Evolutionary conservation across 306 rosid species (phyloP).

Genomic region (Trifolium repens): DNA sequence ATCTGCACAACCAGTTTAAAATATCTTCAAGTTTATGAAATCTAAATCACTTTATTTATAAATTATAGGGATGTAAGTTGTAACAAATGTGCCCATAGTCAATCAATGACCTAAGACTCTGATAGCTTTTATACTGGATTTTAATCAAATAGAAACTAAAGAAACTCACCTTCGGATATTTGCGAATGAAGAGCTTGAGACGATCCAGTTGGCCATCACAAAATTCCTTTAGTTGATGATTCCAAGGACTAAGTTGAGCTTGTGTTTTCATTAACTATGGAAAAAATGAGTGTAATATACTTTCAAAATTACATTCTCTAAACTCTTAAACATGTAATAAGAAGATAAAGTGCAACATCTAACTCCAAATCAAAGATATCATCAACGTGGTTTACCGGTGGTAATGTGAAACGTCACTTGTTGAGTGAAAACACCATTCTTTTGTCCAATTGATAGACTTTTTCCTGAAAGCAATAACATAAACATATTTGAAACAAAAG

Average conservation of each 20-base stretch:
- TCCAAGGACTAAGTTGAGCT: constrained; percentile 80
- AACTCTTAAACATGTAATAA: constrained; percentile 18
- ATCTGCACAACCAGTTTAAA: too few species aligned
- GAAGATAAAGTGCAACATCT: constrained; percentile 11
- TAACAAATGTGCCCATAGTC: too few species aligned
- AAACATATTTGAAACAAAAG: constrained; percentile 22
- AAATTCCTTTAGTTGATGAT: constrained; percentile 65
- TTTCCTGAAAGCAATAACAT: constrained; percentile 61
- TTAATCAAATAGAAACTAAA: constrained; percentile 14
- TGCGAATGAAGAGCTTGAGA: constrained; percentile 79
- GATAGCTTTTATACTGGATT: not conserved
- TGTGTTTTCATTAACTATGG: constrained; percentile 68
- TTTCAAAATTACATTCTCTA: constrained; percentile 26
- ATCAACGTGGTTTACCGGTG: constrained; percentile 66
- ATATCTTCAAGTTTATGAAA: too few species aligned
- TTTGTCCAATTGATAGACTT: constrained; percentile 86
- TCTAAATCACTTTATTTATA: too few species aligned
- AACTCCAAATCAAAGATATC: not conserved
- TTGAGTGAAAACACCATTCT: constrained; percentile 82
- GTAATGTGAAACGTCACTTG: constrained; percentile 60
- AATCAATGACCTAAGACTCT: not conserved
- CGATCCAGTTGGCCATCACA: constrained; percentile 55
- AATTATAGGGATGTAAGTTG: too few species aligned
- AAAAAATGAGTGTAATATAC: constrained; percentile 33
- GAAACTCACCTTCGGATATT: constrained; percentile 69